Conservation (phyloP, 257 asterid species). For the Ligustrum vulgare region DNA sequence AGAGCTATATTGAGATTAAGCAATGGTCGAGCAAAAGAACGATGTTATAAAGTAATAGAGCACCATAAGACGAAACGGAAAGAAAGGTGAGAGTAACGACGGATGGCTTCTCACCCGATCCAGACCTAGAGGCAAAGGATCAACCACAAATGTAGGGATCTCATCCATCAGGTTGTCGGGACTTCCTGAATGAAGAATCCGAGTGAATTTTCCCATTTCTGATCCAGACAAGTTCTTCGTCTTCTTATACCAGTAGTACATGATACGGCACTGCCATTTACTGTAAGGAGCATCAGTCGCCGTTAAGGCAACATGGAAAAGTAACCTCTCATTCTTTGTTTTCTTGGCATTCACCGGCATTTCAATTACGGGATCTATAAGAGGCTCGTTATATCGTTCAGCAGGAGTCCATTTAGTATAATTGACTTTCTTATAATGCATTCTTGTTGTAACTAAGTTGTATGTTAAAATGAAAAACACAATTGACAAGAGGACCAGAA, state of each 20-base stretch:
- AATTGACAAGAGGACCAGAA: conserved; percentile 37
- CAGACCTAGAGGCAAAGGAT: conserved; percentile 61
- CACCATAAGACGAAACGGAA: not conserved
- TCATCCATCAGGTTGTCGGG: conserved; percentile 71
- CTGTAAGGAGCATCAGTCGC: conserved; percentile 47
- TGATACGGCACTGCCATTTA: conserved; percentile 62
- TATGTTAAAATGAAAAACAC: conserved; percentile 41
- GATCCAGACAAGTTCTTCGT: conserved; percentile 53
- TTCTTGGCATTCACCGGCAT: conserved; percentile 40
- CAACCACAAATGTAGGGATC: conserved; percentile 62
- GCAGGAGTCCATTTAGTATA: conserved; percentile 7
- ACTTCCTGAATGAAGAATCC: conserved; percentile 60
- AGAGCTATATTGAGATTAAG: not conserved
- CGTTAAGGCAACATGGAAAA: conserved; percentile 54
- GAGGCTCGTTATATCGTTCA: conserved; percentile 6
- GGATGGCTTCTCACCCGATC: conserved; percentile 43
- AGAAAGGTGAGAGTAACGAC: not conserved
- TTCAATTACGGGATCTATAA: conserved; percentile 52
- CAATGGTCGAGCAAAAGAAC: not conserved
- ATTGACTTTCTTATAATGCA: conserved; percentile 18
- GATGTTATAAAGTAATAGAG: not conserved
- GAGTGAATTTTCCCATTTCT: conserved; percentile 60
- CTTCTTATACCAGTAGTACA: conserved; percentile 61
- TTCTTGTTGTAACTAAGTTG: conserved; percentile 31
- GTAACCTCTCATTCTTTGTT: conserved; percentile 17